Base-by-base conservation (phyloP, 768 basidiomycete species). In the Agaricus sinodeliciosus region DNA sequence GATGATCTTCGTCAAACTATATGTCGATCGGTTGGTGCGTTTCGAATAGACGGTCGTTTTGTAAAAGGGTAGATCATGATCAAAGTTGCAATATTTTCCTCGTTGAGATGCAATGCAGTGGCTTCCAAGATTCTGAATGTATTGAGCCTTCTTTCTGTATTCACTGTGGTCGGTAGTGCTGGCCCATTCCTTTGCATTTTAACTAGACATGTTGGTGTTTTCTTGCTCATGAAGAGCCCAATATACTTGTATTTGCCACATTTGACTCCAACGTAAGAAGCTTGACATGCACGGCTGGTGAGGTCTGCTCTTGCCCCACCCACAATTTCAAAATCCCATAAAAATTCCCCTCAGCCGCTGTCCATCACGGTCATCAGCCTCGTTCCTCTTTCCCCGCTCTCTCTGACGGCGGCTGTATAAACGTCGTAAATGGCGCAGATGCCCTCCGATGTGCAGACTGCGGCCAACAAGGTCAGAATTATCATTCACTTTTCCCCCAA, bases 241-340 rank as follows among this genome's bases (percentile, higher is more conserved):
- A 47, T 47, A 44, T 26, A 46, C 51, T 51, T 58, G 49, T 65
- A 68, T 63, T 60, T 67, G 70, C 67, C 68, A 72, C 67, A 68
- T 65, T 78, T 78, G 74, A 78, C 76, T 78, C 77, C 76, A 76
- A 77, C 76, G 57, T 61, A 63, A 66, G 58, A 60, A 59, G 65
- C 62, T 51, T 52, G 51, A 63, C 59, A 55, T 54, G 42, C 57
- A 48, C 52, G 55, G 57, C 26, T 56, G 53, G 46, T 35, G 49
- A 44, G 42, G 54, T 40, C 48, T 44, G 45, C 52, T 48, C 51
- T 28, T 48, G 39, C 45, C 52, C 27, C 28, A 27, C 44, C 37
- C 55, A 51, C 54, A 53, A 50, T 51, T 55, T 51, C 37, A 49
- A 51, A 50, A 44, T 42, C 56, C 43, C 37, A 11, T 16, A n/a